Percentiles rank a stretch among this genome's conserved stretches.
Conservation (phyloP, 192 early-diverging fungal species). For the Coemansia sp. region DNA sequence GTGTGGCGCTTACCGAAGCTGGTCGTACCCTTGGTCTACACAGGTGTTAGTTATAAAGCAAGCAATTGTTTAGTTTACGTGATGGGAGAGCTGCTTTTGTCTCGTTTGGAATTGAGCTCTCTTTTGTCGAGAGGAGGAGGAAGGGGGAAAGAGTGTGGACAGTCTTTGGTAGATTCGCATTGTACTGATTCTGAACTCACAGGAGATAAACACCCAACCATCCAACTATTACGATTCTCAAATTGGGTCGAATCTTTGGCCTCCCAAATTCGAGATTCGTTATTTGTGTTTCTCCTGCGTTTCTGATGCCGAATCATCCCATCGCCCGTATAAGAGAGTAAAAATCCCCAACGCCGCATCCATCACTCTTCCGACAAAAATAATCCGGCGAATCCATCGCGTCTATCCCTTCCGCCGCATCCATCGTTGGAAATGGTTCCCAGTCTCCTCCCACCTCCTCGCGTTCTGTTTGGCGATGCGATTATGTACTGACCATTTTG, state of each 20-base stretch:
- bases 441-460: too few species aligned
- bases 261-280: background rate
- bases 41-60: background rate
- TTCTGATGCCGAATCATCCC: too few species aligned
- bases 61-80: background rate
- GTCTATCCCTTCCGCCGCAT: background rate
- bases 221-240: too few species aligned
- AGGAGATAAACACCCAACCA: too few species aligned
- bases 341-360: background rate
- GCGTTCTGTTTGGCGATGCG: background rate
- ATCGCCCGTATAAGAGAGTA: background rate
- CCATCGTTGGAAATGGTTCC: background rate
- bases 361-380: background rate
- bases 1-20: slow-evolving; percentile 99
- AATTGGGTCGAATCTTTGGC: too few species aligned
- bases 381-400: slow-evolving; percentile 13
- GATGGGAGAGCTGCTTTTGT: background rate
- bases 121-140: background rate
- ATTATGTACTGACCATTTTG: slow-evolving; percentile 8
- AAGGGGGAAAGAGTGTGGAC: too few species aligned
- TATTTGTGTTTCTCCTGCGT: background rate
- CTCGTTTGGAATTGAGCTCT: background rate
- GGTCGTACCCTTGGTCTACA: slow-evolving; percentile 94
- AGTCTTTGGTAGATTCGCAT: too few species aligned
- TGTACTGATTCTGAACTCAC: too few species aligned